Evolutionary conservation across 768 basidiomycete genomes (phyloP), one percentile per base, ranked within the genome.

Genomic region (Auriscalpium microsporum): DNA sequence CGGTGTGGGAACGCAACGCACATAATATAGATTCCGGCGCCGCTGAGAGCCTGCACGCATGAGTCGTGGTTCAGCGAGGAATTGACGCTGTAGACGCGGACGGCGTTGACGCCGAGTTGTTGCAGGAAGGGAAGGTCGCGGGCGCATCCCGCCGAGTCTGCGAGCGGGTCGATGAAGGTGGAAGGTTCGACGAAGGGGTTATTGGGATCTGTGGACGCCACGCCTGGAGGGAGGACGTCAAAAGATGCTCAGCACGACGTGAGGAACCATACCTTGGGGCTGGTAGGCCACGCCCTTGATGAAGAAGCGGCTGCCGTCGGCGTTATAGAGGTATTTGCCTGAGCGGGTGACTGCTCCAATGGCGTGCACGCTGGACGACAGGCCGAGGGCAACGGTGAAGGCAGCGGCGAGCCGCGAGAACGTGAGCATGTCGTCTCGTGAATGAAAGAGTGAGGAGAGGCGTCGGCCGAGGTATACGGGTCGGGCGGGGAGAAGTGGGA

Each of bases 241-340:
- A 16, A 46, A 23, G 14, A 54, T 33, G 9, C 21, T 52, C 28
- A 28, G 48, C n/a, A 11, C 40, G 37, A 16, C n/a, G 47, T 13
- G 19, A 36, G 19, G 2, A 28, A 40, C 21, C 69, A 50, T 55
- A 82, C 93, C 91, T 71, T 92, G 88, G 57, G 80, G 75, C 67
- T 92, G 90, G 69, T 93, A 93, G 10, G 88, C 87, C 54, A 92
- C 71, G 52, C 90, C 90, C 69, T 90, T 91, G 72, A 96, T 87
- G 71, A 83, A 94, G 72, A 94, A 95, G 52, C 94, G 73, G 40
- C 66, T 83, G 3, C 90, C 90, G 50, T 82, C 78, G 4, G 78
- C 78, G 42, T 78, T 79, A 70, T 93, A 95, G 45, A 95, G 82
- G 68, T 93, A 95, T 64, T 82, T 80, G 36, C 90, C 92, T 33